Evolutionary conservation across 1,284 basidiomycete species (phyloP).

Genomic region (Cryptococcus sp.): DNA sequence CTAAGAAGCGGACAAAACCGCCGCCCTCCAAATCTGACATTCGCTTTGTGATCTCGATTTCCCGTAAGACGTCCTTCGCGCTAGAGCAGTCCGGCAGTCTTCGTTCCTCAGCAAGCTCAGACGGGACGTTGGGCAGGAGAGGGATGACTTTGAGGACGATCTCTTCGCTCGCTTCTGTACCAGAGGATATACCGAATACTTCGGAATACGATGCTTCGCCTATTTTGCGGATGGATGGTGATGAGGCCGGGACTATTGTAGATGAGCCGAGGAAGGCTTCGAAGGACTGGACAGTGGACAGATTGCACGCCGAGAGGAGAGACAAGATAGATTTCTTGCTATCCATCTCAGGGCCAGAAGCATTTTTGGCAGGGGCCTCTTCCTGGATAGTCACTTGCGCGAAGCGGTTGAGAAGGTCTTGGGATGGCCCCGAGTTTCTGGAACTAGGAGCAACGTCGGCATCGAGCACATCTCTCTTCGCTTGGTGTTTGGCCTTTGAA

Average conservation of each 20-base stretch:
- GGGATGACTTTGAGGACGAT: conserved; percentile 40
- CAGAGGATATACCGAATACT: conserved; percentile 78
- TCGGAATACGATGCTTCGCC: conserved; percentile 97
- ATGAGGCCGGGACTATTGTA: conserved; percentile 6
- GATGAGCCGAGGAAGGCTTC: conserved; percentile 10
- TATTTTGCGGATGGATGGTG: conserved; percentile 66
- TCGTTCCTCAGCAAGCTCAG: neutral
- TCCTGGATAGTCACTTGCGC: neutral
- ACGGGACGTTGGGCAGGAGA: conserved; percentile 11
- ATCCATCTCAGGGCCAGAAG: neutral
- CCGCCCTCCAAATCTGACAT: conserved; percentile 68
- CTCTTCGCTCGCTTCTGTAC: conserved; percentile 28
- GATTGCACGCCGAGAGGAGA: neutral
- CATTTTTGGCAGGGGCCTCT: neutral
- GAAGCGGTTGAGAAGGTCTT: conserved; percentile 5
- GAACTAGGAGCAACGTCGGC: conserved; percentile 20
- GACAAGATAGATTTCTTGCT: neutral
- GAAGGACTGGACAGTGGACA: conserved; percentile 6
- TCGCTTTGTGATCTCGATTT: conserved; percentile 79
- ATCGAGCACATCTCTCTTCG: conserved; percentile 9
- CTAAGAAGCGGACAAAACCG: conserved; percentile 75
- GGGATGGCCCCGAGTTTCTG: neutral
- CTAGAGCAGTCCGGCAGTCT: conserved; percentile 60
- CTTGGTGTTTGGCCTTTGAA: neutral
- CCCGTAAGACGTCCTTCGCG: conserved; percentile 77